Percentiles rank a stretch among this genome's conserved stretches.
phyloP scores from a whole-genome alignment of 257 asterid genomes.

The Echites panduratus region DNA sequence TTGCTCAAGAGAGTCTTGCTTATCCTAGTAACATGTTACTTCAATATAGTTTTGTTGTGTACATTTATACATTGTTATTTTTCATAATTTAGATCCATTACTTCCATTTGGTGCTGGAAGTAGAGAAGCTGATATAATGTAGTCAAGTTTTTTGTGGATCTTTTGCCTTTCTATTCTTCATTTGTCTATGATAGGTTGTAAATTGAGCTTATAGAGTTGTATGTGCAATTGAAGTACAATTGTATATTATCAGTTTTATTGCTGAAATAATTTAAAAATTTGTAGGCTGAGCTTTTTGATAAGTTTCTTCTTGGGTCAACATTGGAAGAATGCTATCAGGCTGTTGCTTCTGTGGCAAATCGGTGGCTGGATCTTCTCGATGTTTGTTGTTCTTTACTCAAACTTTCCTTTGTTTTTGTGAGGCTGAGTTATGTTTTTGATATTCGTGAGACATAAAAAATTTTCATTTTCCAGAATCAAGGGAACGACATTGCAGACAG shows the following conservation, averaged over 20 bases:
- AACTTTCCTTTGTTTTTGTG: background rate
- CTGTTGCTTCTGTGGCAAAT: slow-evolving; percentile 94
- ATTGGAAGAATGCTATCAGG: slow-evolving; percentile 83
- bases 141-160: background rate
- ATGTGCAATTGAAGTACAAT: background rate
- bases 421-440: slow-evolving; percentile 8
- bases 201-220: background rate
- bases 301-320: slow-evolving; percentile 94
- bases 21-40: background rate
- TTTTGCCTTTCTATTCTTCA: background rate
- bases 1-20: background rate
- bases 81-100: background rate
- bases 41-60: background rate
- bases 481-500: slow-evolving; percentile 90
- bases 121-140: background rate
- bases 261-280: slow-evolving; percentile 16
- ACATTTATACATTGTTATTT: background rate
- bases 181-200: background rate
- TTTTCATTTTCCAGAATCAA: slow-evolving; percentile 62
- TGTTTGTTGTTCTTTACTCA: slow-evolving; percentile 37
- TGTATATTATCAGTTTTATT: slow-evolving; percentile 8
- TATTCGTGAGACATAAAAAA: slow-evolving; percentile 6
- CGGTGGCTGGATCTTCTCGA: slow-evolving; percentile 99
- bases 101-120: background rate
- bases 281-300: slow-evolving; percentile 95